phyloP scores from a whole-genome alignment of 2,329 filamentous ascomycete genomes.

The Colletotrichum sojae region DNA sequence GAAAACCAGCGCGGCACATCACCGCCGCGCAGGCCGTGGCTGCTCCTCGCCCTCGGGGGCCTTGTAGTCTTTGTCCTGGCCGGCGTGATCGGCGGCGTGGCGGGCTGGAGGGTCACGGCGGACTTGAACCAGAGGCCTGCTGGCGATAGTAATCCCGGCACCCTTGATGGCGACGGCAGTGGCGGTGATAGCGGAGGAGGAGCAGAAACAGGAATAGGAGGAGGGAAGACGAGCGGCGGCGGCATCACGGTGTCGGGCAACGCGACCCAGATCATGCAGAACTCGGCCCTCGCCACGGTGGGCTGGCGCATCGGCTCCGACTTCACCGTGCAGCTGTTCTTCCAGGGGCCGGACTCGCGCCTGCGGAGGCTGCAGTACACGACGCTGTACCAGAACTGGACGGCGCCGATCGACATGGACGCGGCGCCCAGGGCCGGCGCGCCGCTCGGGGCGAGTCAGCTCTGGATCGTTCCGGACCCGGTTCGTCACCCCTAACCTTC shows the following conservation, averaged over 20 bases:
- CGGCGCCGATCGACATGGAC: constrained; percentile 20
- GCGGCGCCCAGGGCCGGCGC: constrained; percentile 25
- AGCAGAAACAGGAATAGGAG: too few relatives aligned
- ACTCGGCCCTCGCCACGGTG: constrained; percentile 29
- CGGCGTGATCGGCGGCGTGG: constrained; percentile 29
- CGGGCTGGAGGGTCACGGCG: constrained; percentile 30
- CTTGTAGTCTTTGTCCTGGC: constrained; percentile 16
- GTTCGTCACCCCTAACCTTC: not conserved
- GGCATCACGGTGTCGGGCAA: constrained; percentile 3
- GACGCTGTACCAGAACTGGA: constrained; percentile 25
- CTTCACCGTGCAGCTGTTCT: constrained; percentile 25
- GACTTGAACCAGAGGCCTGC: not conserved
- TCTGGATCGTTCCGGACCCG: constrained; percentile 8
- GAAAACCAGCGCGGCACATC: not conserved
- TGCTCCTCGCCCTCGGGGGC: constrained; percentile 2
- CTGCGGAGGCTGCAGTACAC: constrained; percentile 26
- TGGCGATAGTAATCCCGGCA: not conserved
- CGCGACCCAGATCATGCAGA: constrained; percentile 27
- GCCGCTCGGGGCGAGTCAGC: constrained; percentile 22
- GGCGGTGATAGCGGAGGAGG: too few relatives aligned
- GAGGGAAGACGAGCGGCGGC: too few relatives aligned
- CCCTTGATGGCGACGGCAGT: not conserved
- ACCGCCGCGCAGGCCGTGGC: not conserved
- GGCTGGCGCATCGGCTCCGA: constrained; percentile 33
- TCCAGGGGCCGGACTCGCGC: constrained; percentile 21